Conservation (phyloP, 495 filamentous ascomycete species). For the Talaromyces borbonicus region DNA sequence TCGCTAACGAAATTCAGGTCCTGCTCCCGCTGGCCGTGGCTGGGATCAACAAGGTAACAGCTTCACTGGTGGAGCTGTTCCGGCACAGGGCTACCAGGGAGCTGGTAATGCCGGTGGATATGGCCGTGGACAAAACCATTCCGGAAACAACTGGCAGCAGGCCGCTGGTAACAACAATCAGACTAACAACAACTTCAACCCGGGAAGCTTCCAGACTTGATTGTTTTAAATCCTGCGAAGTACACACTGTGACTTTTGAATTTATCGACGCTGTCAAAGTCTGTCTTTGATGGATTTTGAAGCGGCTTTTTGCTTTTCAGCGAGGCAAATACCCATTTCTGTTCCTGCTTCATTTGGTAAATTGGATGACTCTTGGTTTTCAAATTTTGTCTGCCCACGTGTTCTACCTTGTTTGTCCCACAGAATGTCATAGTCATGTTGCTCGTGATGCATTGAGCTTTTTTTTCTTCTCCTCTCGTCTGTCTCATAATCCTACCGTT, state of each 20-base stretch:
- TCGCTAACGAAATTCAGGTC: conserved; percentile 30
- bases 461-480: conserved; percentile 2
- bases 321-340: not conserved
- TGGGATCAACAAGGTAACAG: conserved; percentile 52
- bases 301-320: not conserved
- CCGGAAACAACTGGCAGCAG: conserved; percentile 66
- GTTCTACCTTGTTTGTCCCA: not conserved
- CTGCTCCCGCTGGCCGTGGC: conserved; percentile 51
- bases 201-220: conserved; percentile 43
- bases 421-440: conserved; percentile 3
- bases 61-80: conserved; percentile 48
- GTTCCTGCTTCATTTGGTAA: not conserved
- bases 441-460: conserved; percentile 6
- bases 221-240: not conserved
- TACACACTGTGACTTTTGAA: too few species aligned
- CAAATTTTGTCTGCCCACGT: conserved; percentile 1
- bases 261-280: not conserved
- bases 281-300: conserved; percentile 1
- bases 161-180: conserved; percentile 20
- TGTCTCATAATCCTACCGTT: too few species aligned
- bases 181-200: conserved; percentile 16
- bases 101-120: conserved; percentile 73
- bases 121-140: conserved; percentile 67
- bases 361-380: conserved; percentile 7
- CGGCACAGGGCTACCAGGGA: conserved; percentile 47